These are phyloP conservation scores for Prillingera fragicola DNA, from an alignment of 1,284 basidiomycete species.

Conservation along the genomic window DNA sequence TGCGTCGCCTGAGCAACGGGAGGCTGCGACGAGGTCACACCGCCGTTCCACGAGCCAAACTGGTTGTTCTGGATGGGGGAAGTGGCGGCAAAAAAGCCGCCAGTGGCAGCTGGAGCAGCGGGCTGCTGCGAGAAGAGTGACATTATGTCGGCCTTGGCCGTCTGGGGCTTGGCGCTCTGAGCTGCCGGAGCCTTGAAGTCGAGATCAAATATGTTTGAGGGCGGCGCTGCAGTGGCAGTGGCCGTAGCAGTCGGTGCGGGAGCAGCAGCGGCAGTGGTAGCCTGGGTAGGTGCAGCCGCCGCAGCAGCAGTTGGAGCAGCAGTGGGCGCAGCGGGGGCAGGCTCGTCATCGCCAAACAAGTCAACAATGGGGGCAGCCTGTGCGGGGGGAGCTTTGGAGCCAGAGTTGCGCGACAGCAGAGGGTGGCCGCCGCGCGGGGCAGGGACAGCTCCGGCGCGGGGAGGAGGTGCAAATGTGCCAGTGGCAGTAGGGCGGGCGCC, in stretches of 20 bases:
- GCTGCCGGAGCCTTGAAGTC: slow-evolving; percentile 47
- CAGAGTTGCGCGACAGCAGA: slow-evolving; percentile 33
- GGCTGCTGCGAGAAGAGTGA: slow-evolving; percentile 42
- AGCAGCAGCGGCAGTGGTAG: slow-evolving; percentile 19
- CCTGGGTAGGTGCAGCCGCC: slow-evolving; percentile 15
- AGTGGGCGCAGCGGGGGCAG: slow-evolving; percentile 8
- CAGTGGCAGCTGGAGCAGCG: slow-evolving; percentile 11
- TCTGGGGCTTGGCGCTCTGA: slow-evolving; percentile 19
- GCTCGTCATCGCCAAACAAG: slow-evolving; percentile 32
- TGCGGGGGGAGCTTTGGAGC: slow-evolving; percentile 16
- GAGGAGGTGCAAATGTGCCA: slow-evolving; percentile 19
- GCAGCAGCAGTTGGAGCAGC: slow-evolving; percentile 18
- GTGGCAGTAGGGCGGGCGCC: slow-evolving; percentile 24
- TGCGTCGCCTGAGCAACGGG: slow-evolving; percentile 22
- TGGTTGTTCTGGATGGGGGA: slow-evolving; percentile 18
- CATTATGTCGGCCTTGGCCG: slow-evolving; percentile 47
- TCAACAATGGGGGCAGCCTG: slow-evolving; percentile 33
- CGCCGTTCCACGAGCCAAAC: slow-evolving; percentile 37
- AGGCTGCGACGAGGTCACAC: slow-evolving; percentile 27
- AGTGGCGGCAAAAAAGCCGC: slow-evolving; percentile 20
- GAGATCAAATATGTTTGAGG: slow-evolving; percentile 46
- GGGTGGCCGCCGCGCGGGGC: slow-evolving; percentile 30
- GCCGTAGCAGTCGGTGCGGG: slow-evolving; percentile 14
- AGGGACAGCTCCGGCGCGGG: too few species aligned
- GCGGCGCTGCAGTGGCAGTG: slow-evolving; percentile 8